phyloP scores from a whole-genome alignment of 2,329 filamentous ascomycete genomes.

The Canariomyces notabilis region DNA sequence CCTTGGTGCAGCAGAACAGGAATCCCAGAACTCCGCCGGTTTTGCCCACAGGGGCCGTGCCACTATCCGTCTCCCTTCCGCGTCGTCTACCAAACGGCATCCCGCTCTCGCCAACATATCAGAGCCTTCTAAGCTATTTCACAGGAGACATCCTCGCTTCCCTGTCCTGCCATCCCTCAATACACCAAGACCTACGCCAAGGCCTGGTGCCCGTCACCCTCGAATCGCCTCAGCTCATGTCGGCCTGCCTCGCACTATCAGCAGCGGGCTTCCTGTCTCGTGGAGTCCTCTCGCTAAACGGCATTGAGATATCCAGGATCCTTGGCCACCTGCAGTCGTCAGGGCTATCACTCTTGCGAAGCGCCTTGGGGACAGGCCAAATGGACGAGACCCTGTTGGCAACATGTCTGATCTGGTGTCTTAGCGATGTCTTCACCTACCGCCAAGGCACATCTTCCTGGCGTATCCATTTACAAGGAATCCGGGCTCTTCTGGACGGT shows the following conservation, averaged over 20 bases:
- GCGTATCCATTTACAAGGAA: conserved; percentile 22
- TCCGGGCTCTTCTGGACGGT: conserved; percentile 20
- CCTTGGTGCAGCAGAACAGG: background rate
- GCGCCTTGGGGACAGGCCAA: conserved; percentile 12
- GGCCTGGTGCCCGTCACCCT: conserved; percentile 19
- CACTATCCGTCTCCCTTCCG: conserved; percentile 7
- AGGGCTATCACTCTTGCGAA: conserved; percentile 15
- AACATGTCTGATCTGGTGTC: conserved; percentile 24
- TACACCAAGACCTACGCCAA: conserved; percentile 22
- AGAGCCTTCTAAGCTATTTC: conserved; percentile 21
- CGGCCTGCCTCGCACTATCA: conserved; percentile 23
- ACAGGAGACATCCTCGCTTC: conserved; percentile 21
- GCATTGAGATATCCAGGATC: conserved; percentile 16
- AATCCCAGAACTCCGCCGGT: no score
- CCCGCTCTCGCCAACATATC: conserved; percentile 20
- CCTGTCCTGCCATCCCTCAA: conserved; percentile 23
- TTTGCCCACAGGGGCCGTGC: no score
- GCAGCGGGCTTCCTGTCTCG: conserved; percentile 23
- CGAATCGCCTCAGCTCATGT: conserved; percentile 23
- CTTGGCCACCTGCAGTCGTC: conserved; percentile 20
- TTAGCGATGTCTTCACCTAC: conserved; percentile 23
- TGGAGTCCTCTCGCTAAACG: conserved; percentile 17
- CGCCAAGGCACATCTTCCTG: conserved; percentile 21
- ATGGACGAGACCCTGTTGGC: conserved; percentile 19
- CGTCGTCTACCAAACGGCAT: conserved; percentile 21